Evolutionary conservation across 345 rosid species (phyloP).

Genomic region (Odontarrhena argentea): DNA sequence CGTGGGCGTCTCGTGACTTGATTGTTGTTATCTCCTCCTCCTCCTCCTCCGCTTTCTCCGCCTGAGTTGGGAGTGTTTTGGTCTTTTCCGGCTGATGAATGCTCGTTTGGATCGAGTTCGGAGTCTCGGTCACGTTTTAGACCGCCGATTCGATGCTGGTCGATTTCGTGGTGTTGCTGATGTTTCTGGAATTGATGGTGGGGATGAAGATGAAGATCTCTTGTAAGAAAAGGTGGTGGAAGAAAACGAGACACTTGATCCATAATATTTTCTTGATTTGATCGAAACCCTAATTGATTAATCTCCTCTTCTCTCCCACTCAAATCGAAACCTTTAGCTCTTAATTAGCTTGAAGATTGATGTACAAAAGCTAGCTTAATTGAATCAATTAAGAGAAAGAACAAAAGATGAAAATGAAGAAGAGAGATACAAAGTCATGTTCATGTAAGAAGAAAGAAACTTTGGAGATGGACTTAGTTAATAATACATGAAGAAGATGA

Average conservation of each 20-base stretch:
- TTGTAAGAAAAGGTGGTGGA: conserved; percentile 78
- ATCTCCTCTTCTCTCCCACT: conserved; percentile 26
- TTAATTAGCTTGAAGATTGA: background rate
- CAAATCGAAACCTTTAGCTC: conserved; percentile 11
- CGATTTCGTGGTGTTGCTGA: conserved; percentile 47
- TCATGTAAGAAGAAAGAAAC: conserved; percentile 20
- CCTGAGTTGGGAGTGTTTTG: conserved; percentile 40
- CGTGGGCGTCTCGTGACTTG: conserved; percentile 69
- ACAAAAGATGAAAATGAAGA: background rate
- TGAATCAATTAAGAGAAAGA: background rate
- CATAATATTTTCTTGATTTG: conserved; percentile 43
- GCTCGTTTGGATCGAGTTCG: conserved; percentile 41
- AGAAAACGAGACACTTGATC: conserved; percentile 83
- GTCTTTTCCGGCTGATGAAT: conserved; percentile 46
- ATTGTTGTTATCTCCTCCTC: conserved; percentile 48
- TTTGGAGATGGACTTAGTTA: conserved; percentile 39
- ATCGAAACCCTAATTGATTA: conserved; percentile 36
- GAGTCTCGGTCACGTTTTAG: conserved; percentile 68
- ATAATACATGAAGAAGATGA: conserved; percentile 44
- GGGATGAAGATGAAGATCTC: conserved; percentile 78
- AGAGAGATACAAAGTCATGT: conserved; percentile 33
- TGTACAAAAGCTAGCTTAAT: conserved; percentile 10
- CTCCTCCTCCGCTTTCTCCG: conserved; percentile 44
- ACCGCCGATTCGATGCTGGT: conserved; percentile 53
- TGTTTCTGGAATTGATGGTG: conserved; percentile 68